phyloP scores from a whole-genome alignment of 176 grass and related monocot species.

The Bromus sterilis region DNA sequence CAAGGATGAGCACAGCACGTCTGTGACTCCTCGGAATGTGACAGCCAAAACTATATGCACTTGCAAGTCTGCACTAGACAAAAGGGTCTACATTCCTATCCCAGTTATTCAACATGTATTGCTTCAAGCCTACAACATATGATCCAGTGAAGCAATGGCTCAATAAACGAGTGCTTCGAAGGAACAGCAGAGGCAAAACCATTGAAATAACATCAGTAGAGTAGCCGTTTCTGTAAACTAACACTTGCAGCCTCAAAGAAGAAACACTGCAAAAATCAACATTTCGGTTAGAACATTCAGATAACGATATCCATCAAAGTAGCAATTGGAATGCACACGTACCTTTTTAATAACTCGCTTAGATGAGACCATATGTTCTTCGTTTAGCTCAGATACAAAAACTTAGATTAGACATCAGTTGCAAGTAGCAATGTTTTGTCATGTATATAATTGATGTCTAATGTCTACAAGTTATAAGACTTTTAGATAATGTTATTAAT shows the following conservation, averaged over 20 bases:
- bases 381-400: background rate
- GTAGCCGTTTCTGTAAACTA: background rate
- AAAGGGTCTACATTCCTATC: background rate
- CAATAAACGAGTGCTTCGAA: constrained; percentile 18
- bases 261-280: constrained; percentile 13
- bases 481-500: background rate
- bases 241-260: background rate
- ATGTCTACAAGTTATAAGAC: background rate
- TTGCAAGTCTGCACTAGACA: background rate
- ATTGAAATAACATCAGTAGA: background rate
- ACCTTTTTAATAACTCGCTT: background rate
- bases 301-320: background rate
- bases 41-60: background rate
- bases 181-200: constrained; percentile 12
- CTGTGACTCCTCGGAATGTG: background rate
- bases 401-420: background rate
- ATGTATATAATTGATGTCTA: background rate
- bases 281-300: background rate
- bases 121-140: constrained; percentile 14
- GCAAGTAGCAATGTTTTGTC: background rate
- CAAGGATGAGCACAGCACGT: background rate
- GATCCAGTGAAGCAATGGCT: constrained; percentile 10
- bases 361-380: background rate
- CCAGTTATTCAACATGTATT: background rate
- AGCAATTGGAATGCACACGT: background rate